phyloP scores from a whole-genome alignment of 2,329 filamentous ascomycete species.

The Penicillium corylophilum region DNA sequence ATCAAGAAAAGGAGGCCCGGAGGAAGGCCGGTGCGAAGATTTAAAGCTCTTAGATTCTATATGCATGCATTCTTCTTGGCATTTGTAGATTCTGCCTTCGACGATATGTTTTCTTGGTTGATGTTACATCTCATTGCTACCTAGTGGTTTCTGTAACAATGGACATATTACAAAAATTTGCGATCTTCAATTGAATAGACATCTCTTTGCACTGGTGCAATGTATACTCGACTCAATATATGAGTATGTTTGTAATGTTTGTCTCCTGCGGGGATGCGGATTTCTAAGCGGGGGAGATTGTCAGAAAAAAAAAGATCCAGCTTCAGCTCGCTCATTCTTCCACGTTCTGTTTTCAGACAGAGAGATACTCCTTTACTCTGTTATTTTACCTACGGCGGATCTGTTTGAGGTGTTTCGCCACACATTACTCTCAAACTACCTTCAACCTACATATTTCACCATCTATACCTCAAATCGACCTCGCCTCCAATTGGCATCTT shows the following conservation, averaged over 20 bases:
- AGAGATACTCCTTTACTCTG: not conserved
- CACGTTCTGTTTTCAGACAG: constrained; percentile 1
- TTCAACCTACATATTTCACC: not conserved
- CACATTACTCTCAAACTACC: not conserved
- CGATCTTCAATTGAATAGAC: not conserved
- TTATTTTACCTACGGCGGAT: not conserved
- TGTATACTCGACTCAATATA: not conserved
- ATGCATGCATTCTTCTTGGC: not conserved
- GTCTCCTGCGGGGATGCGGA: constrained; percentile 22
- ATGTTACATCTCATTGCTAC: not conserved
- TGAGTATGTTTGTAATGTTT: constrained; percentile 21
- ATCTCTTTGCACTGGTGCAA: not conserved
- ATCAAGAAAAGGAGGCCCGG: constrained; percentile 69
- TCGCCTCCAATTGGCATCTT: not conserved
- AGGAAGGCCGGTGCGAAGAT: constrained; percentile 66
- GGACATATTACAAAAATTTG: not conserved
- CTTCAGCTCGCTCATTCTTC: constrained; percentile 6
- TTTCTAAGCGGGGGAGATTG: constrained; percentile 26
- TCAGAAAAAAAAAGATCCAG: constrained; percentile 20
- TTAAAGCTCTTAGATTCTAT: constrained; percentile 45
- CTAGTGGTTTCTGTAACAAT: not conserved
- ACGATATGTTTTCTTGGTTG: not conserved
- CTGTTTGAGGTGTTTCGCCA: not conserved
- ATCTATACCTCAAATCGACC: not conserved
- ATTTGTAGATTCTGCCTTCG: not conserved